Evolutionary conservation across 2,329 filamentous ascomycete genomes (phyloP), one percentile per base, ranked within the genome.

Genomic region (Phaeosphaeria sp.): DNA sequence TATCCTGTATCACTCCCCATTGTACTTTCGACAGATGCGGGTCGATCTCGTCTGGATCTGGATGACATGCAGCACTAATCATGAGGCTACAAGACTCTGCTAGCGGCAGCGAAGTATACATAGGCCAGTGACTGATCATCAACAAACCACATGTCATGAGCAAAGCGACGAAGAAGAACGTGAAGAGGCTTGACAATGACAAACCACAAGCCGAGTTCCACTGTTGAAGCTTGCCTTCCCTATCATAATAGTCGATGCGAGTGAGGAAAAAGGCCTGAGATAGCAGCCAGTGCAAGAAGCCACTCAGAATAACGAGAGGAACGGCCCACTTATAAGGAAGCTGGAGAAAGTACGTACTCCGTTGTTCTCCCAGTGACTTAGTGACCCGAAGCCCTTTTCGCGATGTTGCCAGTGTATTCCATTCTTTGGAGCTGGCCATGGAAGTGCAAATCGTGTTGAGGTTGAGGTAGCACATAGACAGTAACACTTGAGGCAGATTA

Each of bases 81-180:
- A 61, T 59, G 2, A 67, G 30, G 55, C 68, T 94, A 25, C 89
- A 90, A 78, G 81, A 93, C 61, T 90, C 88, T 25, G 90, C 92
- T 81, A 93, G 91, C 75, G 91, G 91, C 57, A 92, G 92, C 58
- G 82, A 92, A n/a, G 89, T 88, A 6, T 82, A 91, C 13, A 91
- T 89, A 2, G 88, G 89, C 1, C 89, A 88, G 0, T 91, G 91
- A 76, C 90, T 90, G 1, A 49, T 21, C 8, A 42, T 82, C 81
- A 73, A 87, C 25, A 30, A 54, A 17, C 21, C 30, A 13, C 51
- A 21, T 2, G 57, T 11, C 24, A 58, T 2, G 15, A 47, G 11
- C 1, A 57, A 42, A 15, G 6, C 36, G 0, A 44, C 39, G n/a
- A 24, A 18, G 20, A 60, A 50, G 33, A 62, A 59, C 11, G 55